Base-by-base conservation (phyloP, 176 grass and related monocot genomes). In the Triticum turgidum region DNA sequence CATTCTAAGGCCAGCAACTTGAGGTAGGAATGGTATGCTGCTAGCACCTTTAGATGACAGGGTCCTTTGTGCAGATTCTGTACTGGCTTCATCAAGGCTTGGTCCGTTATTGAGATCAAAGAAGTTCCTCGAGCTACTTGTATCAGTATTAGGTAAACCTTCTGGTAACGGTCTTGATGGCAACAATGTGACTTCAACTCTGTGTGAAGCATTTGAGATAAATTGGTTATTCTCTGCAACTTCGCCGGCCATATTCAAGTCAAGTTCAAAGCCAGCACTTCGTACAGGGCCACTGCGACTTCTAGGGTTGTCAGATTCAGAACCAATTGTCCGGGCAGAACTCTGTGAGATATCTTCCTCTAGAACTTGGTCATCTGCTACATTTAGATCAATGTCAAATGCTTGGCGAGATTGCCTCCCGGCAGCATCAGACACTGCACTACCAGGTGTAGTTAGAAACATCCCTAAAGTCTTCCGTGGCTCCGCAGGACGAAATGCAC, bases 31-130 rank as follows among this genome's bases (percentile, higher is more conserved):
- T 11, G 87, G 85, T 49, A 87, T 59, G 64, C 78, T 80, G 4
- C 76, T 87, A 35, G 29, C 21, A 75, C 56, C 88, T 88, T 90
- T 85, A 71, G 75, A 69, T 85, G 83, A 78, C 85, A 81, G 77
- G 29, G 15, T 79, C 85, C 87, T 93, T 69, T 77, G 74, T 83
- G 82, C 64, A 71, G 82, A 72, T 90, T 98, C 92, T 21, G 34
- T 80, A 42, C 70, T 67, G 84, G 63, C 65, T 85, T 95, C 95
- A 95, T 95, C 95, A 39, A 95, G 76, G 64, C 65, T 86, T 82
- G 91, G 95, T 38, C 95, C 89, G 14, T 84, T 94, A 82, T 97
- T 97, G 25, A 98, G 86, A 88, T 98, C 95, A 15, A 98, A 95
- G 73, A 98, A 95, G 77, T 95, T 80, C 75, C 93, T 95, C 1